Evolutionary conservation across 2,329 filamentous ascomycete species (phyloP).

Genomic region (Trichoderma lentiforme): DNA sequence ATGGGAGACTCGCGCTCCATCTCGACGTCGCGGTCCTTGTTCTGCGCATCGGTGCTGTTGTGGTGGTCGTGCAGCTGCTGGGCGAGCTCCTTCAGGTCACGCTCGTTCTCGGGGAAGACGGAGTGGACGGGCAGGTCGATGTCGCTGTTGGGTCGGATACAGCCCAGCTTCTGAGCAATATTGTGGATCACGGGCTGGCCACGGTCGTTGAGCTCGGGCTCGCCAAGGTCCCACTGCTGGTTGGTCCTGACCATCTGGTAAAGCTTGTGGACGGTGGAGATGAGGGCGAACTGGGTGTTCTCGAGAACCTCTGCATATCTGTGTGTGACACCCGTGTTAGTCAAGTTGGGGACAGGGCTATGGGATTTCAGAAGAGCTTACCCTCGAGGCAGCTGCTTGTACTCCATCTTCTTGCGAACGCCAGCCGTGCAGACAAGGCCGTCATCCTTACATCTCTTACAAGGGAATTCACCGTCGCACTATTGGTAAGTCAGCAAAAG

Average conservation of each 20-base stretch:
- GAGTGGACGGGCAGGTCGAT: constrained; percentile 56
- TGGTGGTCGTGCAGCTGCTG: constrained; percentile 47
- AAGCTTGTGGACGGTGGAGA: constrained; percentile 63
- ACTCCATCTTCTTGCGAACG: constrained; percentile 64
- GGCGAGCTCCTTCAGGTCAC: constrained; percentile 55
- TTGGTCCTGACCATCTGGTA: constrained; percentile 60
- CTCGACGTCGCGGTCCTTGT: constrained; percentile 3
- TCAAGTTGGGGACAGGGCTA: neutral
- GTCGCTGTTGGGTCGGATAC: constrained; percentile 61
- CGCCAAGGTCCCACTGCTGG: constrained; percentile 59
- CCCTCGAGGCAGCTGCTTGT: constrained; percentile 63
- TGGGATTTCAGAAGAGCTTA: constrained; percentile 35
- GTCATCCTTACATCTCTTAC: constrained; percentile 65
- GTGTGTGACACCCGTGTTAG: neutral
- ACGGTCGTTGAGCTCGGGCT: constrained; percentile 61
- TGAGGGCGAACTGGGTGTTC: constrained; percentile 62
- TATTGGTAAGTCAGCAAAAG: constrained; percentile 28
- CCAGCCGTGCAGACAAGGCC: constrained; percentile 62
- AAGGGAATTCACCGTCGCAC: constrained; percentile 65
- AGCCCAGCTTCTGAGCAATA: constrained; percentile 61
- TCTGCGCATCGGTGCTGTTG: constrained; percentile 3
- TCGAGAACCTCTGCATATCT: constrained; percentile 64
- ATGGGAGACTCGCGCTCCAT: constrained; percentile 12
- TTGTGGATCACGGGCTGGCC: constrained; percentile 63
- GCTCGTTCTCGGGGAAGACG: constrained; percentile 60